Base-by-base conservation (phyloP, 2,329 filamentous ascomycete species). In the Teratosphaeria viscida region DNA sequence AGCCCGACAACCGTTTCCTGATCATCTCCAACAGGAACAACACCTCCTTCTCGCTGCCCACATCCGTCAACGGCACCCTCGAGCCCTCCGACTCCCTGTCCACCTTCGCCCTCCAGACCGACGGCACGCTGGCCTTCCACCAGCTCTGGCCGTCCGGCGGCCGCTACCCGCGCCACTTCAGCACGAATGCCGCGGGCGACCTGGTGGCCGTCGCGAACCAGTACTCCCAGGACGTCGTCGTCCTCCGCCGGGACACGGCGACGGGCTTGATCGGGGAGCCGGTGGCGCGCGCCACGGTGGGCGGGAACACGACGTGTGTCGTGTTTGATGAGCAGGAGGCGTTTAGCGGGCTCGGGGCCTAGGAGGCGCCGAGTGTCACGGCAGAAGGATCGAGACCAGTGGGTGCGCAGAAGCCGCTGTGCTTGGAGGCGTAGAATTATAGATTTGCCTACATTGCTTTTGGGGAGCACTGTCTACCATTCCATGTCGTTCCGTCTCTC, bases 11-110 rank as follows among this genome's bases (percentile, higher is more conserved):
- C 61, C 81, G 79, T 39, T 88, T 84, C 75, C 70, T 91, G 57
- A 77, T 88, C 64, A 79, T 87, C 52, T 87, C 85, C 2, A 88
- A 87, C 63, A 85, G 89, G 62, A 81, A 82, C 68, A 86, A 87
- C 68, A 77, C 75, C 53, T 74, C 79, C 26, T 81, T 85, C 69
- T 72, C 60, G 62, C 67, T 64, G 76, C 57, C 63, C 26, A 54
- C 69, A 0, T 23, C 23, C 23, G 69, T 78, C 8, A 86, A 85
- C 63, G 70, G 64, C 55, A 74, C 73, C 4, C 59, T 64, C 37
- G 60, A 75, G 23, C 59, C 64, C 2, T 77, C 74, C 0, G 86
- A 89, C 71, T 81, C 86, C 0, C 74, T 92, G 58, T 79, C 86
- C 61, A 84, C 78, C 60, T 89, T 84, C 75, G 68, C 75, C 59